These are phyloP conservation scores for Cryptococcus depauperatus DNA, from an alignment of 1,284 basidiomycete genomes.

Conservation along the genomic window DNA sequence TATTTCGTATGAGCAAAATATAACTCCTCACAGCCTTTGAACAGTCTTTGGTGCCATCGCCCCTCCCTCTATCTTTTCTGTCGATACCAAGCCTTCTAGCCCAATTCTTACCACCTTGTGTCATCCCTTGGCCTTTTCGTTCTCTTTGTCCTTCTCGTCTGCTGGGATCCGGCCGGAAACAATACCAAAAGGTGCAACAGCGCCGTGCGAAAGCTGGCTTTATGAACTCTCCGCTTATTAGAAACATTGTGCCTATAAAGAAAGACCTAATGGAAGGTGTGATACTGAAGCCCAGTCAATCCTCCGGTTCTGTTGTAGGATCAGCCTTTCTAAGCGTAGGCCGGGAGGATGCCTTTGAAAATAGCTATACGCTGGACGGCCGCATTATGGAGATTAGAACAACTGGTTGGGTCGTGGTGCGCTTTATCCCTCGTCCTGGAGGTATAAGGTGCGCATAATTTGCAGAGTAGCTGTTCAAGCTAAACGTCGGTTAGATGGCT, in stretches of 20 bases:
- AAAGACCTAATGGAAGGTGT: constrained; percentile 40
- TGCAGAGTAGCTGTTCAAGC: background rate
- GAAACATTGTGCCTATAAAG: constrained; percentile 34
- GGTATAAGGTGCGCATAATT: constrained; percentile 32
- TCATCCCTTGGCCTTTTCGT: constrained; percentile 41
- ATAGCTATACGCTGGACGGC: constrained; percentile 9
- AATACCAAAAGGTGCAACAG: constrained; percentile 19
- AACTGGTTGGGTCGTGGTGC: constrained; percentile 43
- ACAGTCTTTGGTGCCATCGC: constrained; percentile 38
- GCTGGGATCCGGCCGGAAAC: constrained; percentile 26
- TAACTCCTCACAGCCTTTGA: background rate
- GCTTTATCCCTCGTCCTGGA: constrained; percentile 39
- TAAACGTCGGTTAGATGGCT: constrained; percentile 24
- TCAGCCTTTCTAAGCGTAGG: constrained; percentile 39
- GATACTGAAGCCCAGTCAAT: constrained; percentile 26
- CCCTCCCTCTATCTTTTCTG: constrained; percentile 23
- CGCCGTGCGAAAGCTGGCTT: constrained; percentile 23
- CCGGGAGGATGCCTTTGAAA: constrained; percentile 32
- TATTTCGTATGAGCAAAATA: background rate
- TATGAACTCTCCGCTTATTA: constrained; percentile 23
- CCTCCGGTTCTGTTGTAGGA: constrained; percentile 25
- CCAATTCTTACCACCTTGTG: constrained; percentile 31
- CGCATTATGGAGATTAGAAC: constrained; percentile 37
- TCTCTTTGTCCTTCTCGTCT: constrained; percentile 35
- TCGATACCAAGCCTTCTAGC: constrained; percentile 22